Evolutionary conservation across 2,329 filamentous ascomycete genomes (phyloP).

Genomic region (Coniosporium uncinatum): DNA sequence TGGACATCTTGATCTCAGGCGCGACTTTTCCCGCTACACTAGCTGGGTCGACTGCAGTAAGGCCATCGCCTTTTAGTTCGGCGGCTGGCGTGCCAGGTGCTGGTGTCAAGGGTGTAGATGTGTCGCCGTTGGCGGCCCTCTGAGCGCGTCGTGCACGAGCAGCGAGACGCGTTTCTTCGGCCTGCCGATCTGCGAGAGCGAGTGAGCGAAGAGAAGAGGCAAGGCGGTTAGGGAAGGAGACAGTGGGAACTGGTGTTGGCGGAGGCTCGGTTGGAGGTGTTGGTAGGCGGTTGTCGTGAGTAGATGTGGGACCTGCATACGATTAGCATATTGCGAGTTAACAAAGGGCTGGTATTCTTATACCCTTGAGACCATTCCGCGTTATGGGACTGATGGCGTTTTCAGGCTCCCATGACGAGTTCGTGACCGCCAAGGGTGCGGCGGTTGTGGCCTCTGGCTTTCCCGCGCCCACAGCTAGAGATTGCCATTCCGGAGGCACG

Average conservation of each 20-base stretch:
- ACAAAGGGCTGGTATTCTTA: constrained; percentile 16
- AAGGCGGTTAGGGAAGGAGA: constrained; percentile 35
- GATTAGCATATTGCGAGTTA: not conserved
- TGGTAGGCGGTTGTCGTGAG: constrained; percentile 31
- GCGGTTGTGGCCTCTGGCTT: constrained; percentile 26
- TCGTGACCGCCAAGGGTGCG: constrained; percentile 25
- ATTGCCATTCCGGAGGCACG: constrained; percentile 70
- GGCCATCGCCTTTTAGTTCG: too few relatives aligned
- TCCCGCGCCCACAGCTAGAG: constrained; percentile 55
- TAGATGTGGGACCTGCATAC: constrained; percentile 8
- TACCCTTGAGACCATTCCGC: constrained; percentile 53
- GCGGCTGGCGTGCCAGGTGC: not conserved
- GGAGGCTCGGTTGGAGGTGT: constrained; percentile 39
- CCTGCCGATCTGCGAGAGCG: constrained; percentile 60
- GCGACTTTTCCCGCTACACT: constrained; percentile 7
- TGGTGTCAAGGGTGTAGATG: constrained; percentile 12
- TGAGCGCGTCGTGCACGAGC: constrained; percentile 34
- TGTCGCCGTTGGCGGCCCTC: constrained; percentile 12
- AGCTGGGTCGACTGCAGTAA: too few relatives aligned
- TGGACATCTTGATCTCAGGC: constrained; percentile 53
- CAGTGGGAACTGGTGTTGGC: constrained; percentile 41
- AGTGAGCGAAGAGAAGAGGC: constrained; percentile 52
- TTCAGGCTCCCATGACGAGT: constrained; percentile 35
- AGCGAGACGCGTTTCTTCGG: constrained; percentile 58
- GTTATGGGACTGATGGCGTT: constrained; percentile 48